These are phyloP conservation scores for Nectriaceae sp. DNA, from an alignment of 2,329 filamentous ascomycete genomes.

Conservation along the genomic window DNA sequence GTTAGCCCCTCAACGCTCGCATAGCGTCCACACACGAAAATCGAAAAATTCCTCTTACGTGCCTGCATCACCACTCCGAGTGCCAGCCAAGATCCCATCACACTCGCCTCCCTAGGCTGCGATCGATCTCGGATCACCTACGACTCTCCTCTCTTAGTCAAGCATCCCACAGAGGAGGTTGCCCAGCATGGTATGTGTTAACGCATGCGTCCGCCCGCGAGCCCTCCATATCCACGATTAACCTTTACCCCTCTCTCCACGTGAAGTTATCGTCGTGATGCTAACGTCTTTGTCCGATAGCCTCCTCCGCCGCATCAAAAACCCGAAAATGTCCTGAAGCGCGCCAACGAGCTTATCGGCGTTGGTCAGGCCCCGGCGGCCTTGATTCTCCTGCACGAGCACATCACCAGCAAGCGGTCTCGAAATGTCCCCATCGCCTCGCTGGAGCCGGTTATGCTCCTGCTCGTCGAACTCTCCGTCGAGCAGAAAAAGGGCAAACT, in stretches of 20 bases:
- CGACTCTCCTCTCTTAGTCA: slow-evolving; percentile 40
- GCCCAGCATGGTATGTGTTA: slow-evolving; percentile 51
- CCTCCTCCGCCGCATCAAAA: slow-evolving; percentile 96
- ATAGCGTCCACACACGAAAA: slow-evolving; percentile 49
- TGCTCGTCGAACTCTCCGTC: slow-evolving; percentile 94
- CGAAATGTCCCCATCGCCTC: slow-evolving; percentile 96
- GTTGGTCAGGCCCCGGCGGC: slow-evolving; percentile 92
- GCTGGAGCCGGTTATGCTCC: slow-evolving; percentile 96
- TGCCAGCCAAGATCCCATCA: slow-evolving; percentile 39
- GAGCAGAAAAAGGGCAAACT: slow-evolving; percentile 98
- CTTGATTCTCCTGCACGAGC: slow-evolving; percentile 94
- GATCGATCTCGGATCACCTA: slow-evolving; percentile 39
- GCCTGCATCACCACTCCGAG: slow-evolving; percentile 41
- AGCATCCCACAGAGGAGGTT: slow-evolving; percentile 49
- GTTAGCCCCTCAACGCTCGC: slow-evolving; percentile 44
- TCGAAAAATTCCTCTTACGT: slow-evolving; percentile 44
- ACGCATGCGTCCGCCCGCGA: slow-evolving; percentile 3
- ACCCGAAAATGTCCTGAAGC: slow-evolving; percentile 98
- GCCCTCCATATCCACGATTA: not conserved
- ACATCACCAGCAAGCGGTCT: slow-evolving; percentile 97
- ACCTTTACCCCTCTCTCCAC: slow-evolving; percentile 32
- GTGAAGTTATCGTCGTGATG: slow-evolving; percentile 24
- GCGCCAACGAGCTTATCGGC: slow-evolving; percentile 97
- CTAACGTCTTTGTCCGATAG: slow-evolving; percentile 47
- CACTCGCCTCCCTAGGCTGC: slow-evolving; percentile 37